Evolutionary conservation across 1,284 basidiomycete genomes (phyloP).

Genomic region (Microbotryum lychnidis-dioicae): DNA sequence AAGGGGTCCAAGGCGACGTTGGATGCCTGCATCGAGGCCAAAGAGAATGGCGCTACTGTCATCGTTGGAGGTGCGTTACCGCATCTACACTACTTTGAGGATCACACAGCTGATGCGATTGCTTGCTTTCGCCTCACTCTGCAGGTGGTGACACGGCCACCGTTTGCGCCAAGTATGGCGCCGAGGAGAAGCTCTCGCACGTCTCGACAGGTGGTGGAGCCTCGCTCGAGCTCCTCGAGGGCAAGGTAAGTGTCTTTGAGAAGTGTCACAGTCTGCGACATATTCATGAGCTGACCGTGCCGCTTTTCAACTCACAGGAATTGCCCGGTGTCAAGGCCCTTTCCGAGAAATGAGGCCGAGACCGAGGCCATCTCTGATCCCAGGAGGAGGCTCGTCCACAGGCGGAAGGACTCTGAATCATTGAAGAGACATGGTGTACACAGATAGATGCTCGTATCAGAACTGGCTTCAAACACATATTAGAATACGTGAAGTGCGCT

Average conservation of each 20-base stretch:
- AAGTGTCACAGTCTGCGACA: too few relatives aligned
- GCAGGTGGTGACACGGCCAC: slow-evolving; percentile 84
- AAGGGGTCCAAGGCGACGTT: slow-evolving; percentile 77
- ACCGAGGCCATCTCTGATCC: neutral
- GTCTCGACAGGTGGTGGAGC: slow-evolving; percentile 97
- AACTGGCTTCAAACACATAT: too few relatives aligned
- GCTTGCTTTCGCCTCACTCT: neutral
- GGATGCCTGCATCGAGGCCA: slow-evolving; percentile 79
- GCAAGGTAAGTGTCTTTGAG: slow-evolving; percentile 59
- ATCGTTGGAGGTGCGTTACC: slow-evolving; percentile 54
- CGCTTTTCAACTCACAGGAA: slow-evolving; percentile 44
- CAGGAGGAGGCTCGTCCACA: too few relatives aligned
- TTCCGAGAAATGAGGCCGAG: slow-evolving; percentile 51
- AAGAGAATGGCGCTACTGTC: slow-evolving; percentile 76
- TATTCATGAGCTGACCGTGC: neutral
- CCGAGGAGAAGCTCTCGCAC: slow-evolving; percentile 88
- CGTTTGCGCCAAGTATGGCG: slow-evolving; percentile 62
- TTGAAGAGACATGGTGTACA: too few relatives aligned
- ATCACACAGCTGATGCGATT: neutral
- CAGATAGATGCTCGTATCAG: too few relatives aligned
- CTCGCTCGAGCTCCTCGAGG: slow-evolving; percentile 88
- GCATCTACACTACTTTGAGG: neutral
- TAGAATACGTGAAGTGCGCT: too few relatives aligned
- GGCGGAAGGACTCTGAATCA: too few relatives aligned
- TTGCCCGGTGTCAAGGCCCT: slow-evolving; percentile 78